Percentiles rank a stretch among this genome's conserved stretches.
Evolutionary conservation across 192 early-diverging fungal genomes (phyloP).

Genomic region (Podochytrium sp.): DNA sequence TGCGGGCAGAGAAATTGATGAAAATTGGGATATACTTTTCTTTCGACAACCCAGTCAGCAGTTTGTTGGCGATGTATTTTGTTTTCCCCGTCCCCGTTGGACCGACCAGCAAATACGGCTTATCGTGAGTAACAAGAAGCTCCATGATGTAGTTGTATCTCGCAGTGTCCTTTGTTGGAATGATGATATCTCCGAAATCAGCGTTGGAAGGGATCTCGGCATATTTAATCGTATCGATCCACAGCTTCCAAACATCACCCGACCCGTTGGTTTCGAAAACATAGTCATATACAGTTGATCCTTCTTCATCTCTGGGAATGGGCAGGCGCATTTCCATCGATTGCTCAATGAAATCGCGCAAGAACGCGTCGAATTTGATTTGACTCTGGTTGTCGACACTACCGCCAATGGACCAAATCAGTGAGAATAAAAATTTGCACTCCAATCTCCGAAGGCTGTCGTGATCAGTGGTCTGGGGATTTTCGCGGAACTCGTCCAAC

Average conservation of each 20-base stretch:
- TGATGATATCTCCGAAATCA: slow-evolving; percentile 65
- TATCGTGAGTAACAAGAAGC: slow-evolving; percentile 56
- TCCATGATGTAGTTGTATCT: slow-evolving; percentile 65
- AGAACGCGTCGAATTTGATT: slow-evolving; percentile 53
- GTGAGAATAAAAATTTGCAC: slow-evolving; percentile 53
- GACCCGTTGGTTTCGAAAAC: slow-evolving; percentile 43
- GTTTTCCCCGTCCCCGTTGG: slow-evolving; percentile 70
- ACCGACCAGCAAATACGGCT: slow-evolving; percentile 56
- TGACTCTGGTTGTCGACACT: slow-evolving; percentile 56
- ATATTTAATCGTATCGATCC: slow-evolving; percentile 56
- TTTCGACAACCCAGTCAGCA: slow-evolving; percentile 54
- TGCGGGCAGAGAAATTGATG: slow-evolving; percentile 64
- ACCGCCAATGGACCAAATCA: slow-evolving; percentile 62
- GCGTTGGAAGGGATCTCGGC: slow-evolving; percentile 50
- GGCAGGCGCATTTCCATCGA: slow-evolving; percentile 31
- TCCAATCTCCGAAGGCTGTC: slow-evolving; percentile 44
- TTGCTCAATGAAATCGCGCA: slow-evolving; percentile 13
- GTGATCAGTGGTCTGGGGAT: not conserved
- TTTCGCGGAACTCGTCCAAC: slow-evolving; percentile 48
- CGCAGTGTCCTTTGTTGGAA: slow-evolving; percentile 67
- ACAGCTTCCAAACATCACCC: slow-evolving; percentile 50
- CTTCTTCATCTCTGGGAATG: slow-evolving; percentile 44
- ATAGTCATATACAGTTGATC: slow-evolving; percentile 55
- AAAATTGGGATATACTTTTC: slow-evolving; percentile 62
- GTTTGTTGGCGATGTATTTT: slow-evolving; percentile 61